Base-by-base conservation (phyloP, 768 basidiomycete genomes). In the Candolleomyces efflorescens region DNA sequence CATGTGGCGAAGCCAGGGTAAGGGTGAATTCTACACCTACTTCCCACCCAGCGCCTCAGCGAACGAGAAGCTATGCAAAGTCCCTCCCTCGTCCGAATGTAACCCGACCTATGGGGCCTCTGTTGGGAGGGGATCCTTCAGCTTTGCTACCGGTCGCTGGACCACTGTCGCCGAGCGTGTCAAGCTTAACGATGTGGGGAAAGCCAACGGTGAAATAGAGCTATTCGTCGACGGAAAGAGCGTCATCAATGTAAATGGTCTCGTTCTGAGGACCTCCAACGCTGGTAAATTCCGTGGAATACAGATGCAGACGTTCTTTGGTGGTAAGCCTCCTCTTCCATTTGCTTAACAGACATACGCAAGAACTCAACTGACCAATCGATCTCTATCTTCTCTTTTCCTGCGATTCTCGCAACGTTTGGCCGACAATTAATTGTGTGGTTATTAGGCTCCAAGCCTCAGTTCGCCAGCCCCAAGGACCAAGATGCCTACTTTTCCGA, bases 291-390 rank as follows among this genome's bases (percentile, higher is more conserved):
- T 90, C 64, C 77, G 82, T 32, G 89, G 89, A 22, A 81, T 88
- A 56, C 83, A 83, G 68, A 81, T 85, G 77, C 85, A 90, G 72
- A 86, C 87, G 17, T 90, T 90, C 80, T 90, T 91, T 62, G 87
- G 87, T 47, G 86, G 83, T 80, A 65, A 59, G 74, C 70, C 44
- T 44, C 49, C 56, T 44, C 11, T 32, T 32, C 27, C 26, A 58
- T 23, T 36, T 51, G 32, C 50, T 48, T 18, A 23, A 59, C 18
- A 32, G 5, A 32, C 11, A 18, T 38, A 9, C 7, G 37, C n/a
- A n/a, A n/a, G n/a, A 4, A 11, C 23, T 39, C 52, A 12, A 23
- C 36, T 38, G 4, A 53, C 54, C 41, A 3, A 24, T 55, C 36
- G 58, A 15, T 56, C 12, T 55, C 36, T 59, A 15, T 56, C 12